Conservation (phyloP, 129 eudicot genomes). For the Flaveria ramosissima region DNA sequence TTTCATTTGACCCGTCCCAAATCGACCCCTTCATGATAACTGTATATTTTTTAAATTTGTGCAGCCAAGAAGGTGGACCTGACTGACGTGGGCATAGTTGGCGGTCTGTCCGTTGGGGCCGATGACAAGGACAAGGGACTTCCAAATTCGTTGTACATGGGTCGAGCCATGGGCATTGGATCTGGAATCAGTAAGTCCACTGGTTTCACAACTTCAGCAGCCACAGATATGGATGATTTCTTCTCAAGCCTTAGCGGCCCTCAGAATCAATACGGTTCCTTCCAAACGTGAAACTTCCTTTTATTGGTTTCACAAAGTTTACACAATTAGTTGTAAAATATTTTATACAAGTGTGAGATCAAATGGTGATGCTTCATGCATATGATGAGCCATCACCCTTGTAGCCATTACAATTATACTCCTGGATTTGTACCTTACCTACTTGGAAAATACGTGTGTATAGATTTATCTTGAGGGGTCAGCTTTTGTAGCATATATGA, state of each 20-base stretch:
- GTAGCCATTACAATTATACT: constrained; percentile 7
- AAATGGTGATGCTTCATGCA: constrained; percentile 15
- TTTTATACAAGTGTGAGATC: constrained; percentile 18
- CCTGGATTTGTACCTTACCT: constrained; percentile 3
- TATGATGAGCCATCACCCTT: not conserved
- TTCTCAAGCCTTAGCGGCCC: constrained; percentile 58
- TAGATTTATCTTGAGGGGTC: not conserved
- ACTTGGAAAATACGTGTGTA: not conserved
- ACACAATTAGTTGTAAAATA: constrained; percentile 5
- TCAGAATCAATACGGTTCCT: constrained; percentile 66
- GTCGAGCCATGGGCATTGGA: constrained; percentile 76
- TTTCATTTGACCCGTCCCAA: not conserved
- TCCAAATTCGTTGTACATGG: constrained; percentile 61
- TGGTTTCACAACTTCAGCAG: constrained; percentile 38
- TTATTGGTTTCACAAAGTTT: not conserved
- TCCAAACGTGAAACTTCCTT: constrained; percentile 51
- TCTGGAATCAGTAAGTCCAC: constrained; percentile 60
- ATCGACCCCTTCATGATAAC: not conserved
- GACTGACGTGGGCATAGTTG: constrained; percentile 83
- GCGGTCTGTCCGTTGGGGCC: constrained; percentile 59
- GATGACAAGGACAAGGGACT: constrained; percentile 68
- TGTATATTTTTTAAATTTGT: not conserved
- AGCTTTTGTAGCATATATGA: too few relatives aligned
- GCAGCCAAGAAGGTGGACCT: constrained; percentile 95
- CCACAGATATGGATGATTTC: constrained; percentile 53